Evolutionary conservation across 225 moss, liverwort and hornwort genomes (phyloP).

Genomic region (Asterella californica): DNA sequence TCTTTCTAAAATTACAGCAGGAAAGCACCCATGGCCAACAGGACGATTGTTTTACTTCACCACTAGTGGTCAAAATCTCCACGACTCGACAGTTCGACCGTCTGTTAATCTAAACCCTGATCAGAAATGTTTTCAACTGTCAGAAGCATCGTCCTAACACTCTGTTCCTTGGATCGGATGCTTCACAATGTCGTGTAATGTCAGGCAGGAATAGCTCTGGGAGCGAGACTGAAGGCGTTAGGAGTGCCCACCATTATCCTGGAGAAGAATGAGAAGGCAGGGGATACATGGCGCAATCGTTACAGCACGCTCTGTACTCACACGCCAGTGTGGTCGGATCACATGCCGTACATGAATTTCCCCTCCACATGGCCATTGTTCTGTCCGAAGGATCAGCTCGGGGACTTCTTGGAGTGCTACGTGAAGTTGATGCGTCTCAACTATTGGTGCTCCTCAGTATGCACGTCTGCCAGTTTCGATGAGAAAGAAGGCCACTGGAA

Average conservation of each 20-base stretch:
- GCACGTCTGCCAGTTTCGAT: constrained; percentile 15
- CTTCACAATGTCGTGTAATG: neutral
- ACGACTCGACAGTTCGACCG: neutral
- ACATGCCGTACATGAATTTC: constrained; percentile 22
- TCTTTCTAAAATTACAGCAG: neutral
- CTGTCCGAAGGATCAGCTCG: constrained; percentile 15
- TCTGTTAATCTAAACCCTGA: too few species aligned
- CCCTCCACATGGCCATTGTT: constrained; percentile 22
- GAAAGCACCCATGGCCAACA: neutral
- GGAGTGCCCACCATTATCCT: constrained; percentile 24
- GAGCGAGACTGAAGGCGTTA: constrained; percentile 11
- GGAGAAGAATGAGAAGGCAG: constrained; percentile 15
- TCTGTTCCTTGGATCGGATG: neutral
- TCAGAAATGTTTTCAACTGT: too few species aligned
- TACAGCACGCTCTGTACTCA: constrained; percentile 10
- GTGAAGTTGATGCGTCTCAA: constrained; percentile 13
- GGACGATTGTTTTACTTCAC: neutral
- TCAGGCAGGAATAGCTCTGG: constrained; percentile 23
- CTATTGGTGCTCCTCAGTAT: constrained; percentile 17
- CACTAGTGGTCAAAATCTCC: neutral
- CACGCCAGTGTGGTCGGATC: constrained; percentile 10
- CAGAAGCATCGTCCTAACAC: neutral
- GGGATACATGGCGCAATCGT: constrained; percentile 23
- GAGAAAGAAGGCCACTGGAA: constrained; percentile 11
- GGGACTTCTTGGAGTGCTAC: constrained; percentile 19